These are phyloP conservation scores for Talaromyces sp. DNA, from an alignment of 2,329 filamentous ascomycete genomes.

Conservation along the genomic window DNA sequence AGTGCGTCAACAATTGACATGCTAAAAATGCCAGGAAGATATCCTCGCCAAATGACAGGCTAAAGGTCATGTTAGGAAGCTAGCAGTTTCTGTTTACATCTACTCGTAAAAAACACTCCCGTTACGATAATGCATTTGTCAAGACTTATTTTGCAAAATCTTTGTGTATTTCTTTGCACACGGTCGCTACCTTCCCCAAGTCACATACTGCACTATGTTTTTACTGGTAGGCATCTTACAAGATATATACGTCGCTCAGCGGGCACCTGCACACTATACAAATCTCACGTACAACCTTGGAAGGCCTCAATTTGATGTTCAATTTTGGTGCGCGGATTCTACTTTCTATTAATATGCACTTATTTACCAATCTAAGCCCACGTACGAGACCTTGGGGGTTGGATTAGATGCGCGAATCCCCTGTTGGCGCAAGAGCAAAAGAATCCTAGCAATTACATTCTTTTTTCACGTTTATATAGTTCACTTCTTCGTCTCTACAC, in stretches of 20 bases:
- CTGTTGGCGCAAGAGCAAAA: too few relatives aligned
- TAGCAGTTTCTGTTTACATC: background rate
- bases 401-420: too few relatives aligned
- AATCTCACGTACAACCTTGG: too few relatives aligned
- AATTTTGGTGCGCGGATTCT: too few relatives aligned
- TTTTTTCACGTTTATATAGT: background rate
- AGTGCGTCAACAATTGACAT: slow-evolving; percentile 33
- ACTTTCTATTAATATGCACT: too few relatives aligned
- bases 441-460: background rate
- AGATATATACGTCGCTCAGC: too few relatives aligned
- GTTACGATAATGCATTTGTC: background rate
- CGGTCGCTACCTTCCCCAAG: background rate
- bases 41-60: slow-evolving; percentile 24
- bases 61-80: background rate
- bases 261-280: too few relatives aligned
- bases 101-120: background rate
- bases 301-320: too few relatives aligned
- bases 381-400: too few relatives aligned
- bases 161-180: background rate
- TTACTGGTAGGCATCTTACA: background rate
- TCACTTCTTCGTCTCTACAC: background rate
- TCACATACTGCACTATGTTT: background rate
- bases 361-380: too few relatives aligned
- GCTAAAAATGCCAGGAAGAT: slow-evolving; percentile 37
- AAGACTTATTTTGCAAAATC: background rate